Base-by-base conservation (phyloP, 2,329 filamentous ascomycete genomes). In the Coniella lustricola region DNA sequence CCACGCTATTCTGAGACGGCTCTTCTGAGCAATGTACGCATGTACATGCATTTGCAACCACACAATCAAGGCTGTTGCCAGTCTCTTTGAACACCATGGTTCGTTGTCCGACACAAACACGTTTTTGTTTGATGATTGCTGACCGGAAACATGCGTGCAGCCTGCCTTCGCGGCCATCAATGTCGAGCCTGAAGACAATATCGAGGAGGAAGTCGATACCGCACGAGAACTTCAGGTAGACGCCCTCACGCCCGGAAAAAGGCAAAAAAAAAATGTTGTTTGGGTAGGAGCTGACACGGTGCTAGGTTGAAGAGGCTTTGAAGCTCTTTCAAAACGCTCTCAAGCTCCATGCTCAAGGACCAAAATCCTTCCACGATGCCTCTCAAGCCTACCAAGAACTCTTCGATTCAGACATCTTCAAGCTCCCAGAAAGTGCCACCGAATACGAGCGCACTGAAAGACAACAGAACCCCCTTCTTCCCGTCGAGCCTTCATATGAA, bases 241-340 rank as follows among this genome's bases (percentile, higher is more conserved):
- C 1, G 5, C n/a, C n/a, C 10, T 29, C 10, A 8, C 22, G 32
- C 18, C 8, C 20, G 20, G 10, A 21, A n/a, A 12, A 37, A 34
- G 29, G 7, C n/a, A 22, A 4, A 22, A 34, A 14, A 7, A 8
- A 5, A 29, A 8, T 35, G 41, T n/a, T n/a, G 25, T 5, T 29
- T 29, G 5, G 25, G 10, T 29, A 10, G 5, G 10, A 29, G 25
- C 44, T 53, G 22, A 53, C 51, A 41, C 1, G 16, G 2, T n/a
- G 14, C 14, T 47, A 85, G 75, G 91, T 97, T 61, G 93, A 98
- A 61, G 93, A 98, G 69, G 90, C 93, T 41, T 73, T 98, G 54
- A 97, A 96, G 68, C 79, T 91, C 32, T 98, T 96, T 64, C 90
- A 97, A 62, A 84, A 77, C 58, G 93, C 93, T 40, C 72, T 98